Base-by-base conservation (phyloP, 495 filamentous ascomycete species). In the Neurospora cerealis region DNA sequence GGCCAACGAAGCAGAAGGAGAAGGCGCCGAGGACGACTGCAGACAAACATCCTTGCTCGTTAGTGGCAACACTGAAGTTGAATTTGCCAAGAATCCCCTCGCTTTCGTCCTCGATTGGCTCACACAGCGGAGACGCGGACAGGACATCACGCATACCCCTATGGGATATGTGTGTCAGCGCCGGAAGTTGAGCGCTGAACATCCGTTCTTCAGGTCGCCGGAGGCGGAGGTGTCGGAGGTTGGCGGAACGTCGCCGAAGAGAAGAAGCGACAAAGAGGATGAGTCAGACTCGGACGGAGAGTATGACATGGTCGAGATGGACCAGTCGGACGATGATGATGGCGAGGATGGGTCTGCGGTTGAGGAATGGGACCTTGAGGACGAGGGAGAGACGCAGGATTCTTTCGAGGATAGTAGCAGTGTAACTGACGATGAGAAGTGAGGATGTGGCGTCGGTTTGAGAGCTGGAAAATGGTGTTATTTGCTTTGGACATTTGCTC, bases 81-180 rank as follows among this genome's bases (percentile, higher is more conserved):
- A 10, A 8, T 80, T 83, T 39, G 75, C 78, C 0, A 69, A 74
- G 32, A 81, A 82, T 4, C 78, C 84, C 5, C 62, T 81, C 3
- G 76, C 32, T 2, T 88, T 88, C 74, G 74, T 88, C 1, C 81
- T 85, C 13, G 86, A 89, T 21, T 89, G 86, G 87, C 78, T 89
- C 3, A 77, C 83, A 3, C 73, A 87, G 10, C 80, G 85, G 5
- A 83, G 86, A 21, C 85, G 86, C 70, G 85, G 85, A 2, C 86
- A 87, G 41, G 84, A 88, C 69, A 81, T 88, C 19, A 74, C 79
- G 34, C 85, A 88, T 42, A 90, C 88, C 0, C 88, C 86, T 1
- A 87, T 90, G 83, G 88, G 88, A 0, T 86, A 86, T 73, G 79
- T 90, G 8, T 86, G 84, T 62, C 37, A 70, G 69, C 28, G 54